Evolutionary conservation across 306 rosid species (phyloP), one percentile per base, ranked within the genome.

Genomic region (Vigna angularis): DNA sequence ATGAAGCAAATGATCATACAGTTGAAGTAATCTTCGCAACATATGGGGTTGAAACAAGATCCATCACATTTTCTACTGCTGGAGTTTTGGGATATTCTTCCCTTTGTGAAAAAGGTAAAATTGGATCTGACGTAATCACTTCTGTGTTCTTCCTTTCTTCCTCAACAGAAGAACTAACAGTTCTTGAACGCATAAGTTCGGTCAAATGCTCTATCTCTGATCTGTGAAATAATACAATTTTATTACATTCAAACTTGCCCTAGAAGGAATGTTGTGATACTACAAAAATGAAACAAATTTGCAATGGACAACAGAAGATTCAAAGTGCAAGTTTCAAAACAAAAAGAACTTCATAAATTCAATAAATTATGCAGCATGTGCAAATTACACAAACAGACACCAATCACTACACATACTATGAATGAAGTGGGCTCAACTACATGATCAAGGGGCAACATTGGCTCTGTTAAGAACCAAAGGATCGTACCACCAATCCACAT

Each of bases 201-300:
- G 93, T 88, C 87, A 95, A 81, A 71, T 82, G 92, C 79, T 95
- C 96, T 64, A 91, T 88, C 90, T 95, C 98, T 63, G 83, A 89
- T 87, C 98, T 95, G 97, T 82, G 50, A 15, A 72, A 77, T 40
- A 66, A 56, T 17, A 58, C 3, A 73, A 45, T 69, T 15, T 70
- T 63, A 81, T 67, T 66, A 85, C 10, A 26, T 57, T 55, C 7
- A 78, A 42, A 50, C 64, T 52, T 12, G 47, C 17, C 38, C 51
- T 45, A 61, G 28, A 78, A 52, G 52, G 45, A 57, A 53, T 15
- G n/a, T n/a, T 17, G 55, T 32, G 44, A 42, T 7, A 73, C 68
- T 40, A 59, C 12, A 74, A 38, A 20, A 59, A 68, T 53, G 18
- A 38, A 53, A 69, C 8, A 30, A 70, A 44, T 24, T 50, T 56